These are phyloP conservation scores for Pythium dissotocum DNA, from an alignment of 352 stramenopile species.

Conservation along the genomic window DNA sequence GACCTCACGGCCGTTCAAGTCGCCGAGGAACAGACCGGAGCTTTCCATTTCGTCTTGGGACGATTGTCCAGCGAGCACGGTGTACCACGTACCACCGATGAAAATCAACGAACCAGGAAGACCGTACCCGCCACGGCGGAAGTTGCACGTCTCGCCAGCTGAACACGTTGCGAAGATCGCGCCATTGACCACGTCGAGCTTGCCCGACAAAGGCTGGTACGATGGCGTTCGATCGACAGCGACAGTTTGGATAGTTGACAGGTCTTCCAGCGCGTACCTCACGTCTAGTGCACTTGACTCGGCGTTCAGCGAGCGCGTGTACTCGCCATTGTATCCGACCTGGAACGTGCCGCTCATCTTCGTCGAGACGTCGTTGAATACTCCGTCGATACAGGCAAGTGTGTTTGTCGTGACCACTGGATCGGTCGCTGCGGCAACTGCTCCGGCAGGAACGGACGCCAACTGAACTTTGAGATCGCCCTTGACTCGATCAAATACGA, in stretches of 20 bases:
- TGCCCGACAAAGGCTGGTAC: slow-evolving; percentile 42
- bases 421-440: not conserved
- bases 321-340: slow-evolving; percentile 61
- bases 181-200: slow-evolving; percentile 56
- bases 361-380: slow-evolving; percentile 49
- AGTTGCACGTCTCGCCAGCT: slow-evolving; percentile 46
- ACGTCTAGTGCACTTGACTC: slow-evolving; percentile 67
- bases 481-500: slow-evolving; percentile 69
- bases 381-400: slow-evolving; percentile 47
- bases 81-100: slow-evolving; percentile 73
- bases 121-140: slow-evolving; percentile 50
- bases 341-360: slow-evolving; percentile 84
- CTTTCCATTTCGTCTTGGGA: slow-evolving; percentile 41
- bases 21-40: slow-evolving; percentile 56
- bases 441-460: slow-evolving; percentile 10
- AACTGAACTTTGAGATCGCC: slow-evolving; percentile 42
- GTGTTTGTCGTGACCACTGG: slow-evolving; percentile 31
- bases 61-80: slow-evolving; percentile 43
- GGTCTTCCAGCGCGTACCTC: slow-evolving; percentile 64
- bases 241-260: slow-evolving; percentile 55
- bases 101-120: slow-evolving; percentile 57
- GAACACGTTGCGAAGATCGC: slow-evolving; percentile 68
- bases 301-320: slow-evolving; percentile 64
- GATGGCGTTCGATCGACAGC: slow-evolving; percentile 50
- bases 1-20: slow-evolving; percentile 55